These are phyloP conservation scores for Chrysoporthe austroafricana DNA, from an alignment of 2,329 filamentous ascomycete genomes.

Conservation along the genomic window DNA sequence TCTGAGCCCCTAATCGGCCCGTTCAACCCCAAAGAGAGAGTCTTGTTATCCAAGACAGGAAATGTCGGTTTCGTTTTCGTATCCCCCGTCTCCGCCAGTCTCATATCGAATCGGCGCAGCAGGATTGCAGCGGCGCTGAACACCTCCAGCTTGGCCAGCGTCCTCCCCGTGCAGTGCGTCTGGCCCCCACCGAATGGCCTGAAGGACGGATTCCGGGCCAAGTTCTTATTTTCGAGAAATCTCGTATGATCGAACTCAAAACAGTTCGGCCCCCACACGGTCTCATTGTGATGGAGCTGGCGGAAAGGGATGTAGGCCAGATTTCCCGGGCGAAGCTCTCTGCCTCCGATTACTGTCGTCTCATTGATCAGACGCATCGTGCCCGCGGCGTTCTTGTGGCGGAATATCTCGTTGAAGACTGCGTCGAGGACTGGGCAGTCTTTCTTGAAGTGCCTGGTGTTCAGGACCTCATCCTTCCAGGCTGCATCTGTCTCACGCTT, in stretches of 20 bases:
- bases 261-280: not conserved
- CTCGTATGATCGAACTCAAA: conserved; percentile 1
- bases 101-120: conserved; percentile 12
- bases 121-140: conserved; percentile 10
- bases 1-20: not conserved
- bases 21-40: conserved; percentile 10
- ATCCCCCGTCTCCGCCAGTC: not conserved
- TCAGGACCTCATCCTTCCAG: not conserved
- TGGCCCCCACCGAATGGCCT: conserved; percentile 11
- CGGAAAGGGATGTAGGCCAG: conserved; percentile 9
- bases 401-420: conserved; percentile 6
- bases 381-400: conserved; percentile 14
- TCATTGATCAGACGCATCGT: conserved; percentile 9
- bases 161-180: conserved; percentile 8
- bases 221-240: conserved; percentile 3
- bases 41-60: conserved; percentile 4
- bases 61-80: not conserved
- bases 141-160: conserved; percentile 13
- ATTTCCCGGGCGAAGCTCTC: conserved; percentile 3
- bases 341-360: not conserved
- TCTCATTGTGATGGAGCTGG: conserved; percentile 13
- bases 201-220: not conserved
- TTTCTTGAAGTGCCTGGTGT: conserved; percentile 1
- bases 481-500: conserved; percentile 7
- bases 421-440: conserved; percentile 8